Base-by-base conservation (phyloP, 2,329 filamentous ascomycete genomes). In the Ilyonectria sp. region DNA sequence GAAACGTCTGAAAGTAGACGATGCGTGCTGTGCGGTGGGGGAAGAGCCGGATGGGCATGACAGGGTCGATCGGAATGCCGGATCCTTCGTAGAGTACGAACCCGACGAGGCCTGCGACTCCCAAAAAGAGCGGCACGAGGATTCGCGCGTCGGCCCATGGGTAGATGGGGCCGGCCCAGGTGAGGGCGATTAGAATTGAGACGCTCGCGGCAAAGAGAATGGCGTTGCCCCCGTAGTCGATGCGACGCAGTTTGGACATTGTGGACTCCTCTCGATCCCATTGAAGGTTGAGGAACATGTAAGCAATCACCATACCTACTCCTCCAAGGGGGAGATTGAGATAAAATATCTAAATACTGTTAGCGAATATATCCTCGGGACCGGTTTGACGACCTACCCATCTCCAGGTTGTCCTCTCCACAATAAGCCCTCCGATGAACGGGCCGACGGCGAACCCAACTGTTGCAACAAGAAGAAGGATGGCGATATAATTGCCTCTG, bases 151-250 rank as follows among this genome's bases (percentile, higher is more conserved):
- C 77, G 0, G 75, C 76, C 86, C 86, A 88, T 0, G 82, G 71
- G 53, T 83, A 76, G 0, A 77, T 67, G 1, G 82, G 76, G 2
- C 85, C 85, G 23, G 81, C 85, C 56, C 78, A 85, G 15, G 81
- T 82, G 4, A 87, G 76, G 5, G 83, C 79, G 23, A 83, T 77
- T 3, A 87, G 78, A 1, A 86, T 72, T 1, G 82, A 71, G 2
- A 82, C 76, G 5, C 80, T 78, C 0, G 81, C 77, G 2, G 71
- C 77, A 0, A 83, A 81, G 57, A 87, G 75, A 2, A 87, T 70
- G 17, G 73, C 56, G 21, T 82, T 84, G n/a, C 86, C 86, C 2
- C 80, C 33, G 54, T 77, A 83, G 70, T 89, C 86, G 53, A 86
- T 76, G 3, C 81, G 78, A 17, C 70, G 69, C 3, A 82, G 74